Conservation (phyloP, 2,329 filamentous ascomycete species). For the Nemania abortiva region DNA sequence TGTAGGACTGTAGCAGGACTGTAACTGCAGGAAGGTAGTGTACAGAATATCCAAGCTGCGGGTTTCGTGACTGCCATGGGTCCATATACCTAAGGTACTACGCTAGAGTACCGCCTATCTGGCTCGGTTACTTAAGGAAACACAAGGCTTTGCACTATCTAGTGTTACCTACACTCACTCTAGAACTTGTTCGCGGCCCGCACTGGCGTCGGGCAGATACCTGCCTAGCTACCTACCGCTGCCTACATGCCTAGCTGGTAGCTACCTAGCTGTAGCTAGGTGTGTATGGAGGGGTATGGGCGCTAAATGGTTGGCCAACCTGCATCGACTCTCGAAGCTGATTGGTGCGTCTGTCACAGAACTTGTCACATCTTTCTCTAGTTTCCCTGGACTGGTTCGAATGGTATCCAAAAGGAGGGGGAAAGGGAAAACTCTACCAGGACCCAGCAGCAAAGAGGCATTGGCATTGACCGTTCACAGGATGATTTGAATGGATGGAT, state of each 20-base stretch:
- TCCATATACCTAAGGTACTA: background rate
- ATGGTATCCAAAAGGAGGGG: conserved; percentile 4
- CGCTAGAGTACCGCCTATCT: conserved; percentile 4
- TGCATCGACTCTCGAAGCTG: conserved; percentile 13
- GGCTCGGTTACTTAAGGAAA: conserved; percentile 12
- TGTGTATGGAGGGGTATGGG: conserved; percentile 1
- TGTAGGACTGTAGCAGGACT: background rate
- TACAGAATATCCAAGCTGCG: background rate
- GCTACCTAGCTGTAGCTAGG: background rate
- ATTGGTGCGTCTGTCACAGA: conserved; percentile 27
- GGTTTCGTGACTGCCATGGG: background rate
- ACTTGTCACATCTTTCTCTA: conserved; percentile 5
- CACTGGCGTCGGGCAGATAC: conserved; percentile 21
- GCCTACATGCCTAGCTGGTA: background rate
- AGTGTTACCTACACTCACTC: background rate
- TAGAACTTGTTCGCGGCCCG: background rate
- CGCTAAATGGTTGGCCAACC: conserved; percentile 22
- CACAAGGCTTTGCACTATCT: background rate
- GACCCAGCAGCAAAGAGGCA: conserved; percentile 6
- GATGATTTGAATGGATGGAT: background rate
- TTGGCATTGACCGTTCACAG: background rate
- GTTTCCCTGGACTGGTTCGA: background rate
- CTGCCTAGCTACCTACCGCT: background rate
- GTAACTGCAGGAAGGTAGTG: background rate
- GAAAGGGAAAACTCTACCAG: conserved; percentile 15